Conservation (phyloP, 441 rosid genomes). For the Populus hybrid region DNA sequence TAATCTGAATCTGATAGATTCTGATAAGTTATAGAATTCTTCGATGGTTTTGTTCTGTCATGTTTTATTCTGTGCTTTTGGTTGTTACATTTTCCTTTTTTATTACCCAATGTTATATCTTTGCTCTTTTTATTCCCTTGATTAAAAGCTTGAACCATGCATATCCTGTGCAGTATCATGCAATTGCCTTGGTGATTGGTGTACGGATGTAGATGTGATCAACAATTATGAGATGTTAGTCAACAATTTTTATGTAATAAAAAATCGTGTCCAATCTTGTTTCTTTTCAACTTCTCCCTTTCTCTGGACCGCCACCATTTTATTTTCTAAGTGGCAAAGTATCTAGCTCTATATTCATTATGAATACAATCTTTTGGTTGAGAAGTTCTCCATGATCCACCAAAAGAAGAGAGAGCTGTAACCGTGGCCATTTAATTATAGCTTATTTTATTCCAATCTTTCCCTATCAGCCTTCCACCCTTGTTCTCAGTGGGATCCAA, state of each 20-base stretch:
- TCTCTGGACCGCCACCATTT: background rate
- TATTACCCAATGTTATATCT: background rate
- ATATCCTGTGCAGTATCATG: no score
- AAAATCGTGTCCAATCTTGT: background rate
- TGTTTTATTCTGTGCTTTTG: background rate
- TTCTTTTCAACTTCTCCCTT: background rate
- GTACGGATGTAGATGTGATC: no score
- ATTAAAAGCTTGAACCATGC: no score
- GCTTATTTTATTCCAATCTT: background rate
- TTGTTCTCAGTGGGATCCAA: conserved; percentile 9
- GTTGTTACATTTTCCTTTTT: background rate
- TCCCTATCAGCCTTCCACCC: background rate
- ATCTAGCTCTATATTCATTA: background rate
- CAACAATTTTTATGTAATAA: background rate
- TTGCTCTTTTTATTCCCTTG: background rate
- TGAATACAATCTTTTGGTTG: background rate
- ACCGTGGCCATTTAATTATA: background rate
- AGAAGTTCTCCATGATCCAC: background rate
- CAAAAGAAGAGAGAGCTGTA: background rate
- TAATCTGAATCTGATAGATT: background rate
- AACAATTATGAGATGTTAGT: no score
- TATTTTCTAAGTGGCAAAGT: background rate
- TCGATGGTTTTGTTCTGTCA: background rate
- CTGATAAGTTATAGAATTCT: background rate
- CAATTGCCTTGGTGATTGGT: no score